These are phyloP conservation scores for Voacanga thouarsii DNA, from an alignment of 257 asterid genomes.

Conservation along the genomic window DNA sequence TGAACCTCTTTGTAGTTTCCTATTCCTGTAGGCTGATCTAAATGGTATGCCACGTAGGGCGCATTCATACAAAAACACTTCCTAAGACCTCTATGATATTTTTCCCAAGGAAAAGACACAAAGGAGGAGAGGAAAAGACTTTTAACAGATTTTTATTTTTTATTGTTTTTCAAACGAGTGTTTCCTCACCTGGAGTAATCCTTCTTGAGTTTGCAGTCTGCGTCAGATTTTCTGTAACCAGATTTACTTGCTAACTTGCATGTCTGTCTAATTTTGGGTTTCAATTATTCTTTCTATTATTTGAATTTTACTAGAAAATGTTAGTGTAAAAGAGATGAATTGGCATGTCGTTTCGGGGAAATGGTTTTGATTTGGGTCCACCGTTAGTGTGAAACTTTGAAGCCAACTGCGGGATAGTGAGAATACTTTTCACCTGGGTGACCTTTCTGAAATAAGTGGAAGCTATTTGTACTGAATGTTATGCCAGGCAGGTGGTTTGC, in stretches of 20 bases:
- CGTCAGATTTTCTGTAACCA: neutral
- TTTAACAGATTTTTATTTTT: no score
- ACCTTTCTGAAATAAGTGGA: neutral
- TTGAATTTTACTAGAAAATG: neutral
- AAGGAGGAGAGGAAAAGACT: neutral
- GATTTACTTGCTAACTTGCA: neutral
- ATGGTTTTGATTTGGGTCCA: neutral
- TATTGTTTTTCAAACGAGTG: neutral
- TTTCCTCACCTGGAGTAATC: neutral
- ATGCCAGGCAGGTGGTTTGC: neutral
- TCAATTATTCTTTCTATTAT: neutral
- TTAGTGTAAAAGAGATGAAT: neutral
- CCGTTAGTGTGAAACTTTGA: neutral
- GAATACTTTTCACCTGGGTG: neutral
- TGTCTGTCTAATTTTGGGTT: neutral
- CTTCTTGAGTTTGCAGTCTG: neutral
- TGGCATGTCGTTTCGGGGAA: neutral
- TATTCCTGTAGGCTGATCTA: conserved; percentile 41
- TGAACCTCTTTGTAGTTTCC: conserved; percentile 32
- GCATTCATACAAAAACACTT: neutral
- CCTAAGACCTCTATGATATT: neutral
- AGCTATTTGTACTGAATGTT: neutral
- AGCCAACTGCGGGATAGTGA: neutral
- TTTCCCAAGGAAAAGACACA: neutral
- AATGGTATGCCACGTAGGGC: conserved; percentile 29